Base-by-base conservation (phyloP, 768 basidiomycete species). In the Stropharia rugosoannulata region DNA sequence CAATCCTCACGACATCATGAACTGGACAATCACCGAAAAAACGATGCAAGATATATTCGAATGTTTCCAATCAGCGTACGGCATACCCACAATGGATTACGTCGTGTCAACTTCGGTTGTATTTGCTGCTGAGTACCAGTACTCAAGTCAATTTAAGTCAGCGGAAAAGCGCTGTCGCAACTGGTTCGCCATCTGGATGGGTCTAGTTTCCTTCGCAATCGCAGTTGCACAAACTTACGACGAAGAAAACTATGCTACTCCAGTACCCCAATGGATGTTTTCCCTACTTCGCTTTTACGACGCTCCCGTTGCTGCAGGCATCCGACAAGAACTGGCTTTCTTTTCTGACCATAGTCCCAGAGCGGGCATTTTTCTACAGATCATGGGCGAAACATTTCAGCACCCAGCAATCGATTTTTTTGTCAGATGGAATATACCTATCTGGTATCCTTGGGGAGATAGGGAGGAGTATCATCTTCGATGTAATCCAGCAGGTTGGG, bases 361-460 rank as follows among this genome's bases (percentile, higher is more conserved):
- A 1, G 15, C 49, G 1, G 49, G 49, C 0, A 13, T 50, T 0
- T 50, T 50, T 39, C 15, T 50, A 11, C 38, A 37, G 9, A 15
- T 13, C 16, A 19, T 5, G 37, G 12, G 12, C 4, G 4, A 11
- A 1, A 4, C 10, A 22, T 7, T 39, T 15, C 13, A 15, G 7
- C 5, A 40, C 15, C 49, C 49, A 8, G 19, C 41, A 10, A 40
- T 57, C 0, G 51, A 60, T 11, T 60, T 40, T 27, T 56, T 47
- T 49, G 18, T 13, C 10, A 37, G 32, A 16, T 49, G 16, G 8
- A 32, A 56, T 16, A 36, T 59, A 29, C 58, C 58, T 15, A 44
- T 59, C 16, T 59, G 58, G 58, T 59, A 59, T 37, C 54, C 50
- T 15, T 51, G 58, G 54, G 40, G 46, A 6, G 13, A 50, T 10